Percentiles rank a stretch among this genome's conserved stretches.
Conservation (phyloP, 768 basidiomycete species). For the Russula compacta region DNA sequence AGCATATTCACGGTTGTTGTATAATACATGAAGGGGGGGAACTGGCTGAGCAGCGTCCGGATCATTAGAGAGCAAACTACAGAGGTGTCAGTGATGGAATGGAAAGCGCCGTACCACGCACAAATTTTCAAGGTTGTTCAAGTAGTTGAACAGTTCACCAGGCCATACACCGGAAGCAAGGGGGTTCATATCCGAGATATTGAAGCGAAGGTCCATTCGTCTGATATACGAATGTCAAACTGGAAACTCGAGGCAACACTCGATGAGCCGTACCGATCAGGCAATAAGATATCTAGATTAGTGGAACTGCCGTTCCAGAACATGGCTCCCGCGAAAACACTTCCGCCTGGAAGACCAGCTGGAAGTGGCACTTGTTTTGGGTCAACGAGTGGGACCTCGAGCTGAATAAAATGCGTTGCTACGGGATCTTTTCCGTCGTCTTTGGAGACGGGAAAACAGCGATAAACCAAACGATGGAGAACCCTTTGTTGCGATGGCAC, state of each 20-base stretch:
- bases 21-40: constrained; percentile 36
- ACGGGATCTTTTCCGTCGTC: not conserved
- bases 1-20: constrained; percentile 34
- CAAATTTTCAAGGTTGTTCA: constrained; percentile 34
- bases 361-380: not conserved
- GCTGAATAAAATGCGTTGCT: constrained; percentile 6
- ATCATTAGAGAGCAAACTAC: constrained; percentile 30
- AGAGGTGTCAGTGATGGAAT: constrained; percentile 8
- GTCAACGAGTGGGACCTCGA: constrained; percentile 12
- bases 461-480: constrained; percentile 18
- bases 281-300: constrained; percentile 14
- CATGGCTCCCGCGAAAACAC: not conserved
- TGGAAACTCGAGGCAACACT: not conserved
- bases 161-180: constrained; percentile 32
- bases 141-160: constrained; percentile 34
- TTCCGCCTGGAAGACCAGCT: not conserved
- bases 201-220: constrained; percentile 44
- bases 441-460: not conserved
- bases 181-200: constrained; percentile 29
- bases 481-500: constrained; percentile 12
- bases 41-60: constrained; percentile 32
- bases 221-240: constrained; percentile 1
- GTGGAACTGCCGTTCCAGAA: not conserved
- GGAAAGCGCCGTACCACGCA: constrained; percentile 26
- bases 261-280: constrained; percentile 12